Percentiles rank a stretch among this genome's conserved stretches.
phyloP scores from a whole-genome alignment of 2,329 filamentous ascomycete species.

The Alternaria metachromatica region DNA sequence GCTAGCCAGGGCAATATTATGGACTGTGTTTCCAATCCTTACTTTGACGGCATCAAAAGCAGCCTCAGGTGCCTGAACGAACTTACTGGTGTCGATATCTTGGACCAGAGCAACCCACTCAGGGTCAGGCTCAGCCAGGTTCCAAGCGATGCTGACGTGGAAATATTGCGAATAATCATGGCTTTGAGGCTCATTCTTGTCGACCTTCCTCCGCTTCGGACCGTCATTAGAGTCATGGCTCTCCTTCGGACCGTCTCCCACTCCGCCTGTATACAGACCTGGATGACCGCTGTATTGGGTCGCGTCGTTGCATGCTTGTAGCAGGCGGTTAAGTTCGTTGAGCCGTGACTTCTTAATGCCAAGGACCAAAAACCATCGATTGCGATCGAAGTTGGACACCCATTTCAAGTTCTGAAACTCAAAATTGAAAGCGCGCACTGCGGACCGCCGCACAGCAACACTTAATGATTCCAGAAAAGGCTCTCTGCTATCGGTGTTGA shows the following conservation, averaged over 20 bases:
- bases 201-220: constrained; percentile 23
- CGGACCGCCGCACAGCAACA: constrained; percentile 50
- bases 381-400: constrained; percentile 70
- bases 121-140: constrained; percentile 37
- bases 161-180: constrained; percentile 64
- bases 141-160: constrained; percentile 92
- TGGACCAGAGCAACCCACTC: constrained; percentile 34
- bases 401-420: constrained; percentile 61
- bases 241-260: constrained; percentile 40
- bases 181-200: constrained; percentile 1
- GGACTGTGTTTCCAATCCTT: constrained; percentile 54
- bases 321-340: constrained; percentile 58
- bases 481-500: constrained; percentile 75
- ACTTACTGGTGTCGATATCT: constrained; percentile 27
- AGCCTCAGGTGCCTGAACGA: constrained; percentile 29
- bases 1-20: constrained; percentile 38
- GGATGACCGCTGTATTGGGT: constrained; percentile 70
- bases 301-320: constrained; percentile 70
- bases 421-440: constrained; percentile 60
- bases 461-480: constrained; percentile 66
- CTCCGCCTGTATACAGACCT: constrained; percentile 65
- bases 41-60: constrained; percentile 54
- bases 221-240: constrained; percentile 14
- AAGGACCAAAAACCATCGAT: constrained; percentile 85
- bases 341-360: constrained; percentile 55